Base-by-base conservation (phyloP, 495 filamentous ascomycete species). In the Podospora anserina region DNA sequence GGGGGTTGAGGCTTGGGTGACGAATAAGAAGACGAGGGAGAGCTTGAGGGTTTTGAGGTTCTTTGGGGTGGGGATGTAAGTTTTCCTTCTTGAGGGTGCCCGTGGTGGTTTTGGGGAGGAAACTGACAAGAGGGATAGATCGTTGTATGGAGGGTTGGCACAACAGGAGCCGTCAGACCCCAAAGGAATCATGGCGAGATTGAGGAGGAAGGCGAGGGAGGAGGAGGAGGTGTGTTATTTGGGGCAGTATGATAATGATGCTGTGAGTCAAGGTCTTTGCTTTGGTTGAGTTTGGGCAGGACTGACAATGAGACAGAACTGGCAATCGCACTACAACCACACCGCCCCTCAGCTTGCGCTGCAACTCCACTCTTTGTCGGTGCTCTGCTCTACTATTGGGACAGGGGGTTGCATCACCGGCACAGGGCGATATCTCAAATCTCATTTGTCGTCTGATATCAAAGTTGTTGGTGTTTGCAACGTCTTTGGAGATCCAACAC, bases 271-370 rank as follows among this genome's bases (percentile, higher is more conserved):
- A 5, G 30, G 30, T 32, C 30, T 54, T 60, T 67, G 28, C 66
- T 18, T 56, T 56, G 11, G 19, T 6, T 18, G 5, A 19, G 15
- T 19, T 2, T 19, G 11, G 16, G 18, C 0, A 18, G 15, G 53
- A 2, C 53, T 64, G n/a, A 61, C 5, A 56, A 19, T 3, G 2
- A 5, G 53, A 27, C 23, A 84, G 75, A 88, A 88, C 66, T 88
- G 85, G 83, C 80, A 82, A 68, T 77, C 86, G n/a, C 87, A 89
- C 69, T 73, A 84, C 32, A 82, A 82, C 57, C 88, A 86, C 86
- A 88, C 86, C 0, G 87, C 86, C 1, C 83, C 84, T 0, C 86
- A 88, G 68, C 85, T 89, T 61, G 77, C 82, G 66, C 82, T 76
- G 66, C 86, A 89, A 66, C 73, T 88, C 2, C 86, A 86, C 0